These are phyloP conservation scores for Suillus subaureus DNA, from an alignment of 768 basidiomycete genomes.

Conservation along the genomic window DNA sequence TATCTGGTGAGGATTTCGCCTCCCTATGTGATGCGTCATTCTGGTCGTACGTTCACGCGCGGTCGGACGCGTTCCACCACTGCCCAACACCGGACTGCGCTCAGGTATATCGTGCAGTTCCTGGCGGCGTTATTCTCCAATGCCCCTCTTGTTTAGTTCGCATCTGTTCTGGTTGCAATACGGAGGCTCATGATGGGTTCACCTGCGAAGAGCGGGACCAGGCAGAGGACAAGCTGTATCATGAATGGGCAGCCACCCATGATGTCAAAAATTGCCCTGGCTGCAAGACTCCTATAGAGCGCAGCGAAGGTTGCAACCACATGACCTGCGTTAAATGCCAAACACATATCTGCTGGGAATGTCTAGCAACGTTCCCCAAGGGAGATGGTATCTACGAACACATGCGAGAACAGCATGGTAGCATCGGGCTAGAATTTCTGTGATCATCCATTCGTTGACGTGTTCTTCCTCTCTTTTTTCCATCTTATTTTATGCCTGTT, in stretches of 20 bases:
- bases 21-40: slow-evolving; percentile 61
- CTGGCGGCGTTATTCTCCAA: slow-evolving; percentile 53
- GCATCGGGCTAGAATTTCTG: slow-evolving; percentile 45
- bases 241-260: slow-evolving; percentile 61
- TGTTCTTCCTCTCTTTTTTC: slow-evolving; percentile 11
- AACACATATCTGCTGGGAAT: slow-evolving; percentile 83
- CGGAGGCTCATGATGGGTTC: slow-evolving; percentile 65
- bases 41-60: slow-evolving; percentile 58
- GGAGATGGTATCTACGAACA: slow-evolving; percentile 78
- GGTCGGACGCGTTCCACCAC: slow-evolving; percentile 63
- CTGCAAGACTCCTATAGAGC: slow-evolving; percentile 72
- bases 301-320: slow-evolving; percentile 78
- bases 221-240: slow-evolving; percentile 57
- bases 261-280: slow-evolving; percentile 77
- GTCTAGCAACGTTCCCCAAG: slow-evolving; percentile 66
- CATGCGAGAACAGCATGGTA: slow-evolving; percentile 70
- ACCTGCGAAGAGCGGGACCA: slow-evolving; percentile 60
- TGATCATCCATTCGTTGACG: background rate
- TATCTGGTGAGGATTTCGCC: slow-evolving; percentile 56
- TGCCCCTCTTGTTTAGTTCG: slow-evolving; percentile 71
- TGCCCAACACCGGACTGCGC: slow-evolving; percentile 82
- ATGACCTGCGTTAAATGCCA: slow-evolving; percentile 76
- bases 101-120: slow-evolving; percentile 66
- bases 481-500: background rate
- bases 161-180: slow-evolving; percentile 67